Evolutionary conservation across 2,329 filamentous ascomycete genomes (phyloP), one percentile per base, ranked within the genome.

Genomic region (Colletotrichum abscissum): DNA sequence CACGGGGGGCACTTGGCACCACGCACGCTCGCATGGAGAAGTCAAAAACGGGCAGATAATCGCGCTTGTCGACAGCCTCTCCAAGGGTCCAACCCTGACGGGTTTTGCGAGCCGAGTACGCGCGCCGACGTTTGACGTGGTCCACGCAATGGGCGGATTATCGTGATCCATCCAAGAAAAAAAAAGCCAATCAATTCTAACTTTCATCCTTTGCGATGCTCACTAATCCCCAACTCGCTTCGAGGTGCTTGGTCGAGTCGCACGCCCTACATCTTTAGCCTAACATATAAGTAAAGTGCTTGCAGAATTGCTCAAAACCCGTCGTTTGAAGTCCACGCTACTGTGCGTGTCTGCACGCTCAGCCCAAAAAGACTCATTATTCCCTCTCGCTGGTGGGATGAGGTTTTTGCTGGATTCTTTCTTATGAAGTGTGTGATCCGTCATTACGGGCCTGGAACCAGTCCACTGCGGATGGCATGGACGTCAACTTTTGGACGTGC

Each of bases 81-180:
- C 38, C 38, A 55, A 42, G 60, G 70, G 67, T 22, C 54, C 59
- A 62, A 56, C 67, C 70, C 24, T 69, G 54, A 38, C 56, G 49
- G 26, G 14, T 49, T 33, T 24, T 22, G 46, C 4, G 26, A n/a
- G 11, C 35, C 63, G 57, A 64, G 38, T 59, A 35, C 60, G 24
- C 33, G 59, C 38, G 24, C 59, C 12, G 22, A n/a, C 5, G 66
- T 60, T 60, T 62, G 67, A 57, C 42, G n/a, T 46, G 46, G 46
- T 14, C 49, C 33, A 30, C 38, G 5, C 3, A 42, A 42, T 19
- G 38, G 5, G 38, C 14, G 38, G 38, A 42, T 42, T 54, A 42
- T 72, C 57, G n/a, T 56, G 54, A 24, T 58, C 38, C 19, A 49
- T 49, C 30, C 28, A 9, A 24, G 30, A 14, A 24, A 33, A 42